Conservation (phyloP, 257 asterid species). For the Jaltomata sinuosa region DNA sequence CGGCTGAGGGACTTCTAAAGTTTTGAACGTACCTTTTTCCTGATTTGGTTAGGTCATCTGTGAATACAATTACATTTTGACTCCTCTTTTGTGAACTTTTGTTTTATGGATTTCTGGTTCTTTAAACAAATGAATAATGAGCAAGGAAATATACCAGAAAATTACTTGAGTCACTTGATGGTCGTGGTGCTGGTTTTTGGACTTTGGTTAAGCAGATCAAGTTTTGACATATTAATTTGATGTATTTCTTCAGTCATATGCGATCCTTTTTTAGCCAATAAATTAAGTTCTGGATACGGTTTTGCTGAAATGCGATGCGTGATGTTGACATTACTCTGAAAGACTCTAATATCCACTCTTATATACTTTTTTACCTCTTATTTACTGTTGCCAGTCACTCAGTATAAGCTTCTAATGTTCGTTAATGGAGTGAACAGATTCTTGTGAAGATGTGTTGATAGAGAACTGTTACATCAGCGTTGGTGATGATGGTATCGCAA, state of each 20-base stretch:
- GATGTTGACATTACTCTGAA: not conserved
- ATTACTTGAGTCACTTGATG: not conserved
- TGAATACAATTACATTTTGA: not conserved
- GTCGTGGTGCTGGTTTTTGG: not conserved
- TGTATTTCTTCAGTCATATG: not conserved
- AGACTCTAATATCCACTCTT: not conserved
- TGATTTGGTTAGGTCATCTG: not conserved
- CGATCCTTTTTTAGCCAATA: not conserved
- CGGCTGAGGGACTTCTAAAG: not conserved
- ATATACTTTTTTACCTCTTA: not conserved
- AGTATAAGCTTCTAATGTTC: not conserved
- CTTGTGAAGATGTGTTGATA: constrained; percentile 19
- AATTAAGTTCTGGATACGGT: not conserved
- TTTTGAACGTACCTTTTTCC: not conserved
- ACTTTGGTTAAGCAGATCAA: not conserved
- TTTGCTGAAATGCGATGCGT: not conserved
- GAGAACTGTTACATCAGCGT: constrained; percentile 24
- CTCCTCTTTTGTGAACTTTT: not conserved
- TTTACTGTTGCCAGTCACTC: not conserved
- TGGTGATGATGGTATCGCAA: constrained; percentile 23
- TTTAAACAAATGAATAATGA: not conserved
- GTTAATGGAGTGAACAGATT: constrained; percentile 3
- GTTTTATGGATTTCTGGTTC: not conserved
- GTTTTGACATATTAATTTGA: not conserved
- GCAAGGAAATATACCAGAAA: not conserved